These are phyloP conservation scores for Monilinia laxa DNA, from an alignment of 2,329 filamentous ascomycete genomes.

Conservation along the genomic window DNA sequence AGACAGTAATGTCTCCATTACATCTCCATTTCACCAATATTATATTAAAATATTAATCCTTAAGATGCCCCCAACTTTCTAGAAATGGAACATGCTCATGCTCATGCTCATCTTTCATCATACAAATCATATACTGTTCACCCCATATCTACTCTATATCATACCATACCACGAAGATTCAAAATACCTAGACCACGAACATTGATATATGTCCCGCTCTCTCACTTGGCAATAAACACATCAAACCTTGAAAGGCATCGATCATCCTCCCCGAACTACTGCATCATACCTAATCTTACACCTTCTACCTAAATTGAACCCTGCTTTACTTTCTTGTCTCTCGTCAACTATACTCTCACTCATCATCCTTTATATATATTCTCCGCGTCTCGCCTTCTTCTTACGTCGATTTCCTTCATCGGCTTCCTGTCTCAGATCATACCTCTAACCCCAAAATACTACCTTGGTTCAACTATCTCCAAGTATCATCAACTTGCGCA, in stretches of 20 bases:
- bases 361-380: conserved; percentile 32
- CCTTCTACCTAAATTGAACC: conserved; percentile 18
- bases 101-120: conserved; percentile 2
- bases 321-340: conserved; percentile 24
- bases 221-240: conserved; percentile 24
- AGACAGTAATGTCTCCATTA: conserved; percentile 7
- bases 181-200: conserved; percentile 8
- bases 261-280: conserved; percentile 33
- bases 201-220: conserved; percentile 16
- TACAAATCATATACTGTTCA: conserved; percentile 10
- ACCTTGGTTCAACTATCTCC: conserved; percentile 15
- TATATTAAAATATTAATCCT: conserved; percentile 15
- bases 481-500: conserved; percentile 14
- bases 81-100: conserved; percentile 14
- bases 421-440: conserved; percentile 34
- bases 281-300: conserved; percentile 38
- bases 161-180: conserved; percentile 12
- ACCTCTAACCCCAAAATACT: conserved; percentile 27
- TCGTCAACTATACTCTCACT: conserved; percentile 14
- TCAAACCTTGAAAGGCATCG: conserved; percentile 25
- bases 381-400: conserved; percentile 27
- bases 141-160: conserved; percentile 17
- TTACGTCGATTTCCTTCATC: conserved; percentile 26
- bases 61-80: conserved; percentile 19
- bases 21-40: conserved; percentile 12